Conservation (phyloP, 345 rosid genomes). For the Raphanus sativus region DNA sequence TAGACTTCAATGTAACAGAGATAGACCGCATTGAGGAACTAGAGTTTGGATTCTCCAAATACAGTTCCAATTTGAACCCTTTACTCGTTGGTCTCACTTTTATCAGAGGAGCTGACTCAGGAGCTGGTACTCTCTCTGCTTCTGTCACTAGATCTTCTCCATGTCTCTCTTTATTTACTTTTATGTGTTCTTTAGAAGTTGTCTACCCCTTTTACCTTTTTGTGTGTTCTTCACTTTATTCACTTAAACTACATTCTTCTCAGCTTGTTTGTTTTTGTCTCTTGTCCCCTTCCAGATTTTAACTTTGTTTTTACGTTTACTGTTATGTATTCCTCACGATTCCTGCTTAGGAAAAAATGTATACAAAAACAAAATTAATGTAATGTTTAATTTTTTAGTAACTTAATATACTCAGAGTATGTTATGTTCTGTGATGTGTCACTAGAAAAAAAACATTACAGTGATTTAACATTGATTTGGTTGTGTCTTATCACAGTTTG, state of each 20-base stretch:
- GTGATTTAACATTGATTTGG: slow-evolving; percentile 2
- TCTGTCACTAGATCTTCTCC: slow-evolving; percentile 20
- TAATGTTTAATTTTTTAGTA: neutral
- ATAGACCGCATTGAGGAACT: slow-evolving; percentile 48
- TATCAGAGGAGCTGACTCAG: slow-evolving; percentile 68
- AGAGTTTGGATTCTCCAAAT: slow-evolving; percentile 48
- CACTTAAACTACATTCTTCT: slow-evolving; percentile 27
- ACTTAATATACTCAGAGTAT: neutral
- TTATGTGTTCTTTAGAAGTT: neutral
- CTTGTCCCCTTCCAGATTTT: slow-evolving; percentile 19
- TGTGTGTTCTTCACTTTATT: slow-evolving; percentile 7
- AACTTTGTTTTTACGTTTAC: slow-evolving; percentile 22
- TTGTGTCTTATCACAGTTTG: slow-evolving; percentile 58
- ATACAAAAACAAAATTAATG: neutral
- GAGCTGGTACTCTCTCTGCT: slow-evolving; percentile 65
- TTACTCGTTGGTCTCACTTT: slow-evolving; percentile 86
- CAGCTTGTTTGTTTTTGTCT: slow-evolving; percentile 6
- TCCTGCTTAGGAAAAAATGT: neutral
- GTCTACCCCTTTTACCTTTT: neutral
- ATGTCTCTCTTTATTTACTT: neutral
- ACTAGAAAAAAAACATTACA: neutral
- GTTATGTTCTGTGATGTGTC: neutral
- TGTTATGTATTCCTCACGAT: slow-evolving; percentile 1
- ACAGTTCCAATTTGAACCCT: slow-evolving; percentile 38
- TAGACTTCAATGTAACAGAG: slow-evolving; percentile 62